phyloP scores from a whole-genome alignment of 768 basidiomycete genomes.

The Asterophora lycoperdoides region DNA sequence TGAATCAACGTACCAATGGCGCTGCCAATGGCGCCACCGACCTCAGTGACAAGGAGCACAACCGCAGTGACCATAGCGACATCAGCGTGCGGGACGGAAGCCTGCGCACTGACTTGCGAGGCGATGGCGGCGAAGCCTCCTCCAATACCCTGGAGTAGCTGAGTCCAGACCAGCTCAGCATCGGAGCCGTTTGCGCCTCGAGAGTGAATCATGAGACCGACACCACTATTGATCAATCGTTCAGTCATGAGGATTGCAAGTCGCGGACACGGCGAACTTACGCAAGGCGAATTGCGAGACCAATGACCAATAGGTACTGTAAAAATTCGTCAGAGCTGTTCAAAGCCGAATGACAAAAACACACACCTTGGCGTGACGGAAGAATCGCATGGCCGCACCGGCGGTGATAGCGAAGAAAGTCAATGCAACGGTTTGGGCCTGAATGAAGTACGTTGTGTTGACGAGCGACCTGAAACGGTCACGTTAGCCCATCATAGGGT shows the following conservation, averaged over 20 bases:
- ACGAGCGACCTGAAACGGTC: slow-evolving; percentile 42
- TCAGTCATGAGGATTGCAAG: not conserved
- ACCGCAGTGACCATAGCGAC: slow-evolving; percentile 66
- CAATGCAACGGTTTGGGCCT: slow-evolving; percentile 54
- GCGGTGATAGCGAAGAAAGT: slow-evolving; percentile 62
- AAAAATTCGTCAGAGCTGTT: not conserved
- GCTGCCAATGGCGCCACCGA: slow-evolving; percentile 63
- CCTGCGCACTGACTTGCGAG: slow-evolving; percentile 59
- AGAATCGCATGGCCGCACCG: slow-evolving; percentile 50
- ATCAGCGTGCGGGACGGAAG: slow-evolving; percentile 58
- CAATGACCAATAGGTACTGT: slow-evolving; percentile 47
- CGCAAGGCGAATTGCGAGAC: slow-evolving; percentile 56
- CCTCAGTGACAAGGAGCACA: slow-evolving; percentile 64
- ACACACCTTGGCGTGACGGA: slow-evolving; percentile 52
- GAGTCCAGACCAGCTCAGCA: slow-evolving; percentile 57
- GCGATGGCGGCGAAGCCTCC: slow-evolving; percentile 64
- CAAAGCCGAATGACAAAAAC: not conserved
- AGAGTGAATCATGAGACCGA: slow-evolving; percentile 67
- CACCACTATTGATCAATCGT: slow-evolving; percentile 40
- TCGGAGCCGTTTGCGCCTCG: slow-evolving; percentile 55
- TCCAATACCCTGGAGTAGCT: slow-evolving; percentile 70
- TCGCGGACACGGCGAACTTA: slow-evolving; percentile 17
- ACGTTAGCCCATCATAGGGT: not conserved
- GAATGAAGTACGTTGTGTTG: slow-evolving; percentile 59
- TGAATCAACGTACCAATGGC: slow-evolving; percentile 43